Evolutionary conservation across 805 yeast species (phyloP), one percentile per base, ranked within the genome.

Genomic region (Candida bentonensis): DNA sequence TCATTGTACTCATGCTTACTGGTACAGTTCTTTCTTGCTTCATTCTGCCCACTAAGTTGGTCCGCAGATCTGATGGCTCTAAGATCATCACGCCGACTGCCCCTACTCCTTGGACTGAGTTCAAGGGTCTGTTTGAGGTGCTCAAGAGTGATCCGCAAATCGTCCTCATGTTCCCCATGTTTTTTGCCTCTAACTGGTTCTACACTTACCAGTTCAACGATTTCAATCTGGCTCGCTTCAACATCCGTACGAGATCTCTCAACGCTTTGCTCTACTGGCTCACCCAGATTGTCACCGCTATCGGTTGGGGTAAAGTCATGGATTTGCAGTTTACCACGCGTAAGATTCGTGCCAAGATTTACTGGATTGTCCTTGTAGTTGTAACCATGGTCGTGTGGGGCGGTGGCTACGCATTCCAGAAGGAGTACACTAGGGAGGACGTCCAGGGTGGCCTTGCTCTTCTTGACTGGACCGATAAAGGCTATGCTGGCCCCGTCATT

Each of bases 151-250:
- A 70, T 51, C 73, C 73, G 41, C 64, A 60, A 55, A 70, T 76
- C 43, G 54, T 69, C 41, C 57, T 70, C 22, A 53, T 75, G 56
- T 70, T 78, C 67, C 82, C 82, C 39, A 68, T 74, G 73, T 77
- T 76, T 57, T 71, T 73, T 51, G 68, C 78, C 23, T 73, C 82
- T 28, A 77, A 77, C 64, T 77, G 78, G 78, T 77, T 75, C 63
- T 75, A 75, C 65, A 73, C 81, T 40, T 77, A 77, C 59, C 80
- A 77, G 60, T 76, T 73, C 53, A 74, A 75, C 56, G 75, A 72
- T 47, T 65, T 70, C 59, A 76, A 76, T 55, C 72, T 70, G 34
- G 73, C 71, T 20, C 62, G 71, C 42, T 77, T 77, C 61, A 74
- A 70, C 52, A 58, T 76, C 47, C 67, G 81, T 57, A 73, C 82